Evolutionary conservation across 2,329 filamentous ascomycete genomes (phyloP), one percentile per base, ranked within the genome.

Genomic region (Pseudogymnoascus sp.): DNA sequence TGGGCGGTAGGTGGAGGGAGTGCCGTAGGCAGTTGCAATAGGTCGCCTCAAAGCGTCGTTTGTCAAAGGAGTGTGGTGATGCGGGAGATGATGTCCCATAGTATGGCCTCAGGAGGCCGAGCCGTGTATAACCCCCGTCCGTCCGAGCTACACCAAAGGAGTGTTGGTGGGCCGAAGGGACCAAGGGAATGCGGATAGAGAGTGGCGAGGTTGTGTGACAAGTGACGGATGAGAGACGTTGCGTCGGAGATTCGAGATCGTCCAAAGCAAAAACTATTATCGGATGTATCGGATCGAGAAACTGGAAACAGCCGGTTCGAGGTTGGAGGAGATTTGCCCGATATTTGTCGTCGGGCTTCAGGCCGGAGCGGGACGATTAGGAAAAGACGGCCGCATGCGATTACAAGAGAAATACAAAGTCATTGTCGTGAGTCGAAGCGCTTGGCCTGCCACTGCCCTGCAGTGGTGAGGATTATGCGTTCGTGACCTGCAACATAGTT

Each of bases 351-450:
- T 23, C 21, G 21, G 42, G 21, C 21, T 46, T 46, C 6, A 21
- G 9, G 7, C 26, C 26, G 7, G 42, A 21, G 21, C 42, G 42
- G 42, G 21, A 46, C 13, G 42, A 46, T 46, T 46, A 26, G 42
- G 42, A 46, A 46, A 26, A 46, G 42, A 46, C 42, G 42, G 42
- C 42, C 42, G 42, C 42, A 46, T 46, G 42, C 42, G 42, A 46
- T 46, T 46, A 46, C 42, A 46, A 46, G 42, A 46, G 42, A 46
- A 46, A 46, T 46, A 46, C 42, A 46, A 59, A 37, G 53, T 59
- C 53, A 59, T 59, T 37, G 53, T 59, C 53, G 53, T 59, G 53
- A 59, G 53, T 59, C 53, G 53, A 59, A 33, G 33, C 33, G 29
- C 17, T 35, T 19, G 53, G 29, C 53, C n/a, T 19, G 53, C 33